Percentiles rank a stretch among this genome's conserved stretches.
These are phyloP conservation scores for Exophiala sp. DNA, from an alignment of 2,329 filamentous ascomycete genomes.

Conservation along the genomic window DNA sequence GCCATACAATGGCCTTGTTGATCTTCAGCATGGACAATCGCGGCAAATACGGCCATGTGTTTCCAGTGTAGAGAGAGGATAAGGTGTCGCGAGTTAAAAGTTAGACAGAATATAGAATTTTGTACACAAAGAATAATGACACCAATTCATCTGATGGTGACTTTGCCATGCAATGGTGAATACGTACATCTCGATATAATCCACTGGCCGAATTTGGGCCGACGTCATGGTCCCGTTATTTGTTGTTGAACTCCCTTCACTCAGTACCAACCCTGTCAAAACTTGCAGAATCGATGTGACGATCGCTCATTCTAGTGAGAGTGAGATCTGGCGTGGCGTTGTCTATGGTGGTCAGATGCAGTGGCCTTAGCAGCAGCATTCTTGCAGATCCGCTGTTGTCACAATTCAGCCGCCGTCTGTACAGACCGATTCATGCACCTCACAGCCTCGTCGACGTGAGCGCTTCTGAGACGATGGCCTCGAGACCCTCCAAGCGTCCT, in stretches of 20 bases:
- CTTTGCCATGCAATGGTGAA: no score
- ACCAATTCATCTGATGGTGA: neutral
- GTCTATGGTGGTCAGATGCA: neutral
- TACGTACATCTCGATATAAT: no score
- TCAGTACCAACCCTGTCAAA: no score
- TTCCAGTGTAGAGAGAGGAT: constrained; percentile 12
- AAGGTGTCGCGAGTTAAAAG: no score
- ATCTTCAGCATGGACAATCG: constrained; percentile 86
- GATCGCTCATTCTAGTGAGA: no score
- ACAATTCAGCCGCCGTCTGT: no score
- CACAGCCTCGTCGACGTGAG: neutral
- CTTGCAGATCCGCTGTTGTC: neutral
- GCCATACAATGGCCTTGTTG: constrained; percentile 78
- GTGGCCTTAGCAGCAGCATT: neutral
- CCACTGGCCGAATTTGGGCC: no score
- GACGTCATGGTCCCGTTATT: no score
- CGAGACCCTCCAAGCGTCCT: constrained; percentile 14
- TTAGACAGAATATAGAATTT: neutral
- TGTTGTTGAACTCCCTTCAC: neutral
- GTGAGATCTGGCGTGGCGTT: neutral
- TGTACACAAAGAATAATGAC: neutral
- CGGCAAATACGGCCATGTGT: constrained; percentile 23
- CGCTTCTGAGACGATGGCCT: constrained; percentile 7
- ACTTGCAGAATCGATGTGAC: no score
- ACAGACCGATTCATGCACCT: neutral